Evolutionary conservation across 768 basidiomycete species (phyloP), one percentile per base, ranked within the genome.

Genomic region (Kwoniella dendrophila): DNA sequence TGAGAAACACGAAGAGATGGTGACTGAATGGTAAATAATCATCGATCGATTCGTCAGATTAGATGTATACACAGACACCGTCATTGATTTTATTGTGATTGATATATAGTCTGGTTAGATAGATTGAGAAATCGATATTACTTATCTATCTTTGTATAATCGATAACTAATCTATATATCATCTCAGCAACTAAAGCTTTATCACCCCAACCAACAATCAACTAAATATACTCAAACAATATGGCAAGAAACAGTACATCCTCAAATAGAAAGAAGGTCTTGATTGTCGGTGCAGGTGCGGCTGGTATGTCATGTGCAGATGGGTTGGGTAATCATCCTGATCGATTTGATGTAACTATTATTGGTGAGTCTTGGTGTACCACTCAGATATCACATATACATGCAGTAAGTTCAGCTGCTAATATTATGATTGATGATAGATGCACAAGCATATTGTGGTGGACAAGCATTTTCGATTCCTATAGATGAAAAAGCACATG

Each of bases 381-480:
- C 30, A 14, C 36, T 24, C 33, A 22, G 49, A 27, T 34, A 2
- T 40, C 26, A 11, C 36, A 20, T 44, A 41, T 18, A 38, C 44
- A 24, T 24, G 6, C 45, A 12, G 45, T 51, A 14, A 5, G 4
- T 3, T 55, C 16, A 41, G 41, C 55, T 45, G 34, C 30, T 38
- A 27, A 18, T 27, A 10, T 43, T 50, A 32, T 11, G 27, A 14
- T 12, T 50, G 14, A 26, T 30, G 0, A 2, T 56, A 74, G 73
- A 80, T 47, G 64, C 75, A 10, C 74, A 77, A 57, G 79, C 68
- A 22, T 81, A 81, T 61, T 80, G 78, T 56, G 81, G 81, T 36
- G 81, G 81, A 5, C 81, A 81, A 63, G 80, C 81, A 3, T 81
- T 82, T 70, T 77, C 75, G 4, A 81, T 82, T 63, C 74, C 75